These are phyloP conservation scores for Daldinia bambusicola DNA, from an alignment of 495 filamentous ascomycete species.

Conservation along the genomic window DNA sequence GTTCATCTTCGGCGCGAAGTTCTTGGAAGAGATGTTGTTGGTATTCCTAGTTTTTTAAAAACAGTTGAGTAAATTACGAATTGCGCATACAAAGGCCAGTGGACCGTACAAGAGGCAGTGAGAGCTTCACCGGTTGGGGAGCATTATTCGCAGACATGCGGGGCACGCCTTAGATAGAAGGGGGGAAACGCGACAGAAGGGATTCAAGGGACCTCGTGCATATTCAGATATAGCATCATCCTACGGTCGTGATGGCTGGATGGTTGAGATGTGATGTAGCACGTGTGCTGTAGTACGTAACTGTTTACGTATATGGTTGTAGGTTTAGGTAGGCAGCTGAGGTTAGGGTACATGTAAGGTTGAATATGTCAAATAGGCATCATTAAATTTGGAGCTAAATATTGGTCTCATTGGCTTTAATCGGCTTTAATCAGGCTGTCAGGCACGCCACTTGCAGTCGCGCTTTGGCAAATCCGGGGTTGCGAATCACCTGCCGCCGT, in stretches of 20 bases:
- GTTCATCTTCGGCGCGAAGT: slow-evolving; percentile 89
- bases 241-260: not conserved
- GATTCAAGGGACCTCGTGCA: slow-evolving; percentile 39
- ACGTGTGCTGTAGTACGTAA: slow-evolving; percentile 29
- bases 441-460: slow-evolving; percentile 21
- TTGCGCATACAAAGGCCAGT: not conserved
- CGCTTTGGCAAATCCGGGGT: slow-evolving; percentile 41
- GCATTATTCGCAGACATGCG: slow-evolving; percentile 64
- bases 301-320: slow-evolving; percentile 19
- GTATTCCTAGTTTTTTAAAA: slow-evolving; percentile 62
- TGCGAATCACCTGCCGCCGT: slow-evolving; percentile 44
- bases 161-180: slow-evolving; percentile 43
- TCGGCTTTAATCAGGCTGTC: no score
- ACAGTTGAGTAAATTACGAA: slow-evolving; percentile 17
- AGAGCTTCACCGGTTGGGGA: slow-evolving; percentile 85
- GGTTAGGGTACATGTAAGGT: not conserved
- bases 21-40: slow-evolving; percentile 93
- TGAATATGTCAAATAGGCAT: no score
- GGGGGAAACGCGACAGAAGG: slow-evolving; percentile 22
- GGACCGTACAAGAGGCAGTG: slow-evolving; percentile 80
- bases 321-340: no score
- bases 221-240: slow-evolving; percentile 29
- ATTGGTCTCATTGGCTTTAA: no score
- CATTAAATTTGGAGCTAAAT: no score
- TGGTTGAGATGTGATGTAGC: not conserved